These are phyloP conservation scores for Coccinonectria pachysandricola DNA, from an alignment of 2,329 filamentous ascomycete genomes.

Conservation along the genomic window DNA sequence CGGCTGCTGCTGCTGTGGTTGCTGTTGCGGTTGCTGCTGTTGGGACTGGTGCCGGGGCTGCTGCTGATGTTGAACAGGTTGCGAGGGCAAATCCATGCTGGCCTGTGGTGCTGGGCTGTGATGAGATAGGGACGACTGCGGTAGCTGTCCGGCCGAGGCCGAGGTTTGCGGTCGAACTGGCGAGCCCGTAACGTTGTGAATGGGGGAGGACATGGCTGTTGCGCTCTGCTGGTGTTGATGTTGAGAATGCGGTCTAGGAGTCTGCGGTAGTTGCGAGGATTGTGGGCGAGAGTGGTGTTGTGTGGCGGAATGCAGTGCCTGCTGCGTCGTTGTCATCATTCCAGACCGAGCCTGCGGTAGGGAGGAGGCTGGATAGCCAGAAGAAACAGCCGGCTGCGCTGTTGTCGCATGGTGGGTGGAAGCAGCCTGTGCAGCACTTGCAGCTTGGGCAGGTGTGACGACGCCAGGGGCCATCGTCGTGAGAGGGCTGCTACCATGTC, in stretches of 20 bases:
- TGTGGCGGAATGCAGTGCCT: constrained; percentile 19
- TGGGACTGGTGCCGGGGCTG: too few species aligned
- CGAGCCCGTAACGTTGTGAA: constrained; percentile 10
- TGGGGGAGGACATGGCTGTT: constrained; percentile 13
- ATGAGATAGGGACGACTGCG: not conserved
- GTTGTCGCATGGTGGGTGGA: constrained; percentile 9
- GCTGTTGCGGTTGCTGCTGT: too few species aligned
- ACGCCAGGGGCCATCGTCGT: constrained; percentile 19
- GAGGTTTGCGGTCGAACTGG: constrained; percentile 16
- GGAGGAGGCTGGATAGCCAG: constrained; percentile 18
- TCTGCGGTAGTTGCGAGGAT: constrained; percentile 21
- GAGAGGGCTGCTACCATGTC: constrained; percentile 14
- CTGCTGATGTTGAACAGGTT: constrained; percentile 8
- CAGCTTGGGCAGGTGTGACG: constrained; percentile 25
- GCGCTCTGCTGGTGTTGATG: constrained; percentile 10
- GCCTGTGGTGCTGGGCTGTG: not conserved
- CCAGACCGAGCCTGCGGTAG: constrained; percentile 17
- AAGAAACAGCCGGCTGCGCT: constrained; percentile 9
- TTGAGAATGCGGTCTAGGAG: constrained; percentile 12
- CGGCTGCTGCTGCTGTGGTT: constrained; percentile 5
- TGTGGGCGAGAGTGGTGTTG: constrained; percentile 17
- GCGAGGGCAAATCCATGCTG: too few species aligned
- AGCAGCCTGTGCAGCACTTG: constrained; percentile 18
- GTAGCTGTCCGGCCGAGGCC: constrained; percentile 1
- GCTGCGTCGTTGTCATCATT: constrained; percentile 21